phyloP scores from a whole-genome alignment of 441 rosid genomes.

The Erodium trifolium region DNA sequence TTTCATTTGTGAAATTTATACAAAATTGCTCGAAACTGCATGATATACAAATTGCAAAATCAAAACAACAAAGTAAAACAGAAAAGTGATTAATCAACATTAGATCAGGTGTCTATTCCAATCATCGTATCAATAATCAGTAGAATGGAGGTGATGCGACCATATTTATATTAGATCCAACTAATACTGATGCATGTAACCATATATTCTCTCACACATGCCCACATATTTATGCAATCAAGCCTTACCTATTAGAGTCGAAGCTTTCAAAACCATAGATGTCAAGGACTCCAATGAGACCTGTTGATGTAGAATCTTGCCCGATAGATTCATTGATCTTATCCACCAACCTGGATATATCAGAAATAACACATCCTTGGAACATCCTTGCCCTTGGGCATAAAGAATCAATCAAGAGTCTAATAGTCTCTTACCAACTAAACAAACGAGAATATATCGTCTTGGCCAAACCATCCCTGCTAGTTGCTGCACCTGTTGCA shows the following conservation, averaged over 20 bases:
- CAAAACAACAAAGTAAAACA: background rate
- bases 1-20: slow-evolving; percentile 94
- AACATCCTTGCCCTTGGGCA: slow-evolving; percentile 8
- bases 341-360: slow-evolving; percentile 57
- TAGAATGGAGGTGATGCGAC: background rate
- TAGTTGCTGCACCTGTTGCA: slow-evolving; percentile 59
- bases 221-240: background rate
- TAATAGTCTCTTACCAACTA: slow-evolving; percentile 47
- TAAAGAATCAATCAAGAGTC: background rate
- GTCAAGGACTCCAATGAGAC: slow-evolving; percentile 74
- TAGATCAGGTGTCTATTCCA: background rate
- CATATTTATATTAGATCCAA: background rate
- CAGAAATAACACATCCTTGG: slow-evolving; percentile 13
- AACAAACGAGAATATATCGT: slow-evolving; percentile 65
- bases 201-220: background rate
- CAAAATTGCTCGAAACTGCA: slow-evolving; percentile 98
- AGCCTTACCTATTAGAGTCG: slow-evolving; percentile 63
- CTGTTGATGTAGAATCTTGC: slow-evolving; percentile 64
- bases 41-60: background rate
- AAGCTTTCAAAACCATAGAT: slow-evolving; percentile 97
- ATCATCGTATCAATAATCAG: background rate
- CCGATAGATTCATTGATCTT: slow-evolving; percentile 71
- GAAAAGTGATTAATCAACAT: background rate
- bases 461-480: slow-evolving; percentile 86
- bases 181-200: background rate